A percentile compares a stretch with the other conserved stretches of the same genome.
phyloP scores from a whole-genome alignment of 139 green algal species.

The Chlorella sp. region DNA sequence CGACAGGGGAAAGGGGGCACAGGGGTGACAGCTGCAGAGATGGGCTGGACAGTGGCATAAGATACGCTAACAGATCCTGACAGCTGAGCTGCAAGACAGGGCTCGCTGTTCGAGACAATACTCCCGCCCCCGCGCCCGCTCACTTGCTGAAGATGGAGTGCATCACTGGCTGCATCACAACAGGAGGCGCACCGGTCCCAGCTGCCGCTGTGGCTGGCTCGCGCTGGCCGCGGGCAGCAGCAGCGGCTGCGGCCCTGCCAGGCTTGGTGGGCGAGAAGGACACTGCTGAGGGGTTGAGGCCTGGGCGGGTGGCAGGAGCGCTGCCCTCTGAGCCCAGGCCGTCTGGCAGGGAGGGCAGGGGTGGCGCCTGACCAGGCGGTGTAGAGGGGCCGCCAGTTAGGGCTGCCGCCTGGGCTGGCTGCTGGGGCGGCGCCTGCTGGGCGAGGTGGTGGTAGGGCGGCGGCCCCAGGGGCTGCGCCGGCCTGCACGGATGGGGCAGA shows the following conservation, averaged over 20 bases:
- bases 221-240: neutral
- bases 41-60: too few species aligned
- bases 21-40: too few species aligned
- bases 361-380: neutral
- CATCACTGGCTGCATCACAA: slow-evolving; percentile 17
- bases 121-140: too few species aligned
- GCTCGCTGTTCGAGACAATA: too few species aligned
- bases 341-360: neutral
- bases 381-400: neutral
- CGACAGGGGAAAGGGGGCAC: neutral
- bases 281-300: slow-evolving; percentile 2
- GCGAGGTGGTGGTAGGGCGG: neutral
- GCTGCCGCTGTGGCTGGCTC: too few species aligned
- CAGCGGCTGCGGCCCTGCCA: neutral
- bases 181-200: neutral
- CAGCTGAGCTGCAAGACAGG: too few species aligned
- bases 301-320: neutral
- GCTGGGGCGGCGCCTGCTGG: neutral
- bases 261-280: neutral
- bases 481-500: too few species aligned
- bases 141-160: neutral
- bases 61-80: too few species aligned
- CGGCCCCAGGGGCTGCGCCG: neutral
- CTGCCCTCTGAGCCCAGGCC: neutral
- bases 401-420: neutral